Conservation (phyloP, 805 yeast species). For the Maudiozyma barnettii region DNA sequence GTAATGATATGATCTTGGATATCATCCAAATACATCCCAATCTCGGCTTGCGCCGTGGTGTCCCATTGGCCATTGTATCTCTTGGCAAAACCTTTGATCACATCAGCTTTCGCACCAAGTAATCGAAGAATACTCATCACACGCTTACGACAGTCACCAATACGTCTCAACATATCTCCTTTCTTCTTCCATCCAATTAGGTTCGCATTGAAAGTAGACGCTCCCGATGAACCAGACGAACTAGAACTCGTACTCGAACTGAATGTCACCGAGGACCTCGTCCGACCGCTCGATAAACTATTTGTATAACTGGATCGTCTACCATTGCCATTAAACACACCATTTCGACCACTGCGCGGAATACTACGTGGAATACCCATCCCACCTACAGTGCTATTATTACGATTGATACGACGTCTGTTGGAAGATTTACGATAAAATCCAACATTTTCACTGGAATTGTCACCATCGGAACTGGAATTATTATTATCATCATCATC, state of each 20-base stretch:
- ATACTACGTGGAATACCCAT: background rate
- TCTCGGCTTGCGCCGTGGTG: slow-evolving; percentile 71
- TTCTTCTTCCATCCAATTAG: slow-evolving; percentile 75
- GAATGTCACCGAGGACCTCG: slow-evolving; percentile 10
- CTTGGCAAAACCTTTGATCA: slow-evolving; percentile 90
- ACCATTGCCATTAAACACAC: background rate
- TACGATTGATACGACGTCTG: slow-evolving; percentile 1
- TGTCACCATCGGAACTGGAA: slow-evolving; percentile 6
- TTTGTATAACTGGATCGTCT: background rate
- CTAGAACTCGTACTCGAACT: slow-evolving; percentile 14
- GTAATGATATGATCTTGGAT: slow-evolving; percentile 96
- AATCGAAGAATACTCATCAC: slow-evolving; percentile 85
- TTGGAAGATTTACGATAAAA: background rate
- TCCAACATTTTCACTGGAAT: slow-evolving; percentile 6
- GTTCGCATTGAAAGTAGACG: slow-evolving; percentile 32
- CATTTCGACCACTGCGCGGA: background rate
- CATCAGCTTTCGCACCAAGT: slow-evolving; percentile 90
- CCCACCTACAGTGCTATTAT: background rate
- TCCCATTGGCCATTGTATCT: slow-evolving; percentile 81
- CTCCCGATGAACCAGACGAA: slow-evolving; percentile 26
- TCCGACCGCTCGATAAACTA: slow-evolving; percentile 7
- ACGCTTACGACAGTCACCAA: slow-evolving; percentile 89
- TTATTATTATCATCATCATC: slow-evolving; percentile 11
- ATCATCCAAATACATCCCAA: slow-evolving; percentile 91
- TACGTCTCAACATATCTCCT: slow-evolving; percentile 89